These are phyloP conservation scores for Gymnopus androsaceus DNA, from an alignment of 1,284 basidiomycete species.

Conservation along the genomic window DNA sequence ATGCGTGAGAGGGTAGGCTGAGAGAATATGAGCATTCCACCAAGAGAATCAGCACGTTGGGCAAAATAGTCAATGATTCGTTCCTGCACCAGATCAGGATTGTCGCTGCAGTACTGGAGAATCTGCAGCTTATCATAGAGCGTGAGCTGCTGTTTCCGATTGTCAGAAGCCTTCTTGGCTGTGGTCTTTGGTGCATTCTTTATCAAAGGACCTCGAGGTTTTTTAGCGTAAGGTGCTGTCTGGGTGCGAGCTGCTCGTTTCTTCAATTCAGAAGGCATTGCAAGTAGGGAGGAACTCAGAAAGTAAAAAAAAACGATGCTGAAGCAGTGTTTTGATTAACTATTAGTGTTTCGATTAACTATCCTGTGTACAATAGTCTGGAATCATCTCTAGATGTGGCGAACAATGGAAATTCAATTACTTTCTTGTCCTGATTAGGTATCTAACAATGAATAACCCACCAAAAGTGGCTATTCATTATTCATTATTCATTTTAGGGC, in stretches of 20 bases:
- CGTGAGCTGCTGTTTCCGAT: constrained; percentile 27
- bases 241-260: background rate
- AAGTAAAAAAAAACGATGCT: background rate
- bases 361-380: too few relatives aligned
- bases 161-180: constrained; percentile 12
- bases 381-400: background rate
- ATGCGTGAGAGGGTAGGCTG: constrained; percentile 26
- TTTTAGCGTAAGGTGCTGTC: background rate
- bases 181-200: constrained; percentile 5
- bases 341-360: too few relatives aligned
- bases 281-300: too few relatives aligned
- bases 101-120: constrained; percentile 23
- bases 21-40: constrained; percentile 23
- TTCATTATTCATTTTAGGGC: constrained; percentile 1
- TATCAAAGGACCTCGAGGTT: background rate
- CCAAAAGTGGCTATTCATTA: constrained; percentile 2
- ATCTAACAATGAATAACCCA: background rate
- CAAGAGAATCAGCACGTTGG: constrained; percentile 3
- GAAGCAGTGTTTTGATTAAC: too few relatives aligned
- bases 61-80: constrained; percentile 29
- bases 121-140: constrained; percentile 31
- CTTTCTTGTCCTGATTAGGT: background rate
- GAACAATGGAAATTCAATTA: background rate
- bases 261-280: background rate
- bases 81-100: constrained; percentile 26